Evolutionary conservation across 2,329 filamentous ascomycete genomes (phyloP).

Genomic region (Sporothrix luriei): DNA sequence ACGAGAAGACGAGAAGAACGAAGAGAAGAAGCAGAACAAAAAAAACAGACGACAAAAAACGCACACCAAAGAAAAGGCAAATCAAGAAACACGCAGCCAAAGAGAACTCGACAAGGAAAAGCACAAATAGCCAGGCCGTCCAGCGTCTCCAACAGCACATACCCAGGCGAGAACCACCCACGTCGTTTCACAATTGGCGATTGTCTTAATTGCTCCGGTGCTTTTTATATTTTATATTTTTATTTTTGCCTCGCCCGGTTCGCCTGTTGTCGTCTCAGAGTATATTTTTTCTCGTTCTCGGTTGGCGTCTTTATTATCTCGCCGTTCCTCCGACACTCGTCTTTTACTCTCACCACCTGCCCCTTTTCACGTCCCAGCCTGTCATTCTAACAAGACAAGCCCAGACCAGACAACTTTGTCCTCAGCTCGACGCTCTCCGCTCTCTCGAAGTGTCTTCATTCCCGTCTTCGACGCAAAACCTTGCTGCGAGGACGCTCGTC

Average conservation of each 20-base stretch:
- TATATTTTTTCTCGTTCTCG: background rate
- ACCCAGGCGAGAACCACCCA: constrained; percentile 14
- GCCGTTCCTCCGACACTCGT: background rate
- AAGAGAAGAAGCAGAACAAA: background rate
- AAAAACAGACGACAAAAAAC: background rate
- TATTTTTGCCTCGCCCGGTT: background rate
- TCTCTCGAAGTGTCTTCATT: background rate
- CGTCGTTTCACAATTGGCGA: constrained; percentile 23
- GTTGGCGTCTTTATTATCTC: background rate
- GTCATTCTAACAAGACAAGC: constrained; percentile 13
- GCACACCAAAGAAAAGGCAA: background rate
- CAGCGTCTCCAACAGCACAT: background rate
- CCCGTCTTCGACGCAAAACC: background rate
- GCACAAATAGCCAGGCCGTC: constrained; percentile 24
- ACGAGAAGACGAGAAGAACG: background rate
- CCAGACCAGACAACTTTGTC: constrained; percentile 24
- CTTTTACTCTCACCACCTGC: background rate
- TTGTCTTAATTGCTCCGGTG: constrained; percentile 16
- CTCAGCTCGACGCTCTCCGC: background rate
- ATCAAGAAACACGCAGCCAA: background rate
- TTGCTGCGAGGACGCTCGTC: constrained; percentile 1
- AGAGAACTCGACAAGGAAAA: background rate
- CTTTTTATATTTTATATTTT: background rate
- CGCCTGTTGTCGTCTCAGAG: too few relatives aligned
- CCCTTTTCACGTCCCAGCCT: background rate